A percentile compares a stretch with the other conserved stretches of the same genome.
Conservation (phyloP, 106 monocot species). For the Allium sativum region DNA sequence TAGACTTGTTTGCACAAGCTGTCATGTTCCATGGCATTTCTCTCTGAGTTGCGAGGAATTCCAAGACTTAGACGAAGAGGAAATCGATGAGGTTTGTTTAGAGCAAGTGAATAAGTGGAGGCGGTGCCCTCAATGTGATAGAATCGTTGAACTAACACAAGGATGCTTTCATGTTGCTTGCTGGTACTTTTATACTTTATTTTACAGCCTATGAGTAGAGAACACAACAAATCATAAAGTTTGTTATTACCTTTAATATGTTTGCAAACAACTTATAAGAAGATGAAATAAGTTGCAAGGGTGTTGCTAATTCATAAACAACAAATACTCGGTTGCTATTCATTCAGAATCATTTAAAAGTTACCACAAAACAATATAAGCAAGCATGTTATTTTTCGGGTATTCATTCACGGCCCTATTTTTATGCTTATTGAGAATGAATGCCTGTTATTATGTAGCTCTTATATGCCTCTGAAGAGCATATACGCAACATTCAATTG, state of each 20-base stretch:
- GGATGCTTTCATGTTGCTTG: slow-evolving; percentile 73
- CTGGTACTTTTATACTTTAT: slow-evolving; percentile 41
- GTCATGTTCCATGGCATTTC: slow-evolving; percentile 63
- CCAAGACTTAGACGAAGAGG: slow-evolving; percentile 37
- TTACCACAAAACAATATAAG: no score
- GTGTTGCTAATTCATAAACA: not conserved
- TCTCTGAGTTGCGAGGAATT: slow-evolving; percentile 73
- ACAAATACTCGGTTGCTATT: no score
- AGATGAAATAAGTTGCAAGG: not conserved
- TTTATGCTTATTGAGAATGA: no score
- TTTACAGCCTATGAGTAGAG: not conserved
- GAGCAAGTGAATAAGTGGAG: slow-evolving; percentile 51
- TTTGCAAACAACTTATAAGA: no score
- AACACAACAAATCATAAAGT: not conserved
- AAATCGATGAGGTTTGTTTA: slow-evolving; percentile 28
- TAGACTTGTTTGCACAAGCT: slow-evolving; percentile 51
- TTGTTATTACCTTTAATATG: not conserved
- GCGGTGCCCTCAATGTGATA: slow-evolving; percentile 52
- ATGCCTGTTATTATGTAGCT: no score
- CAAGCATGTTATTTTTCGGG: no score
- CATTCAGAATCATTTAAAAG: no score
- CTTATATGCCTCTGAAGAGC: no score
- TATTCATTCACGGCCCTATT: no score
- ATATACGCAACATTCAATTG: no score
- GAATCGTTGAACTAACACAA: slow-evolving; percentile 55